Evolutionary conservation across 2,329 filamentous ascomycete genomes (phyloP).

Genomic region (Ascochyta lentis): DNA sequence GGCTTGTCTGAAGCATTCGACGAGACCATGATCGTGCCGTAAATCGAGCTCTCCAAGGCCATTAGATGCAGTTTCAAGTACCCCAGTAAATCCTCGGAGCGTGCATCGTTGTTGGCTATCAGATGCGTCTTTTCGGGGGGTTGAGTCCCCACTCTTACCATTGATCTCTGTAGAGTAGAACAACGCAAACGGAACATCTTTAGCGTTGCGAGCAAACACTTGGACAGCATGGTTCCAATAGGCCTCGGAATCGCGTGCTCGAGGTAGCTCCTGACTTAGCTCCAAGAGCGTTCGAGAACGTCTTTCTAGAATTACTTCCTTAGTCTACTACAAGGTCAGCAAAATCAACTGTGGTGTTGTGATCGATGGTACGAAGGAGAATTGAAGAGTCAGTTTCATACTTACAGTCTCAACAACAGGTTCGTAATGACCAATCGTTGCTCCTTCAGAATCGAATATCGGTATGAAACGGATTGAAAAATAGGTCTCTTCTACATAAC

Average conservation of each 20-base stretch:
- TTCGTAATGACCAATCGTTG: constrained; percentile 76
- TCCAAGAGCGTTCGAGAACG: constrained; percentile 24
- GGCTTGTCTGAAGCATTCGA: constrained; percentile 42
- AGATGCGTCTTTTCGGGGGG: constrained; percentile 6
- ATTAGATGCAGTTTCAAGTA: constrained; percentile 25
- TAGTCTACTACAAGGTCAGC: constrained; percentile 20
- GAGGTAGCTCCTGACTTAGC: constrained; percentile 68
- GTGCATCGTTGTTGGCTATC: constrained; percentile 21
- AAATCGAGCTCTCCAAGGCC: constrained; percentile 34
- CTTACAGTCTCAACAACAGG: constrained; percentile 77
- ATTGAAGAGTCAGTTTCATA: not conserved
- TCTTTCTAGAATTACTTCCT: constrained; percentile 19
- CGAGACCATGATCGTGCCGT: constrained; percentile 21
- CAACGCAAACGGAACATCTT: constrained; percentile 42
- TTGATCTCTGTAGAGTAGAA: constrained; percentile 34
- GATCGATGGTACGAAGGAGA: not conserved
- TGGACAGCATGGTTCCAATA: constrained; percentile 74
- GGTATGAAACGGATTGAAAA: constrained; percentile 82
- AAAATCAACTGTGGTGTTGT: too few relatives aligned
- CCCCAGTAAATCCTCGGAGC: constrained; percentile 34
- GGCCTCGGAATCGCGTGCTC: constrained; percentile 69
- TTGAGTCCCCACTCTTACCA: constrained; percentile 7
- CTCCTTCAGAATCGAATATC: constrained; percentile 72
- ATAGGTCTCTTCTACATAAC: constrained; percentile 76
- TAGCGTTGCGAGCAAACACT: constrained; percentile 73